phyloP scores from a whole-genome alignment of 805 yeast species.

The Candida coquimbonensis region DNA sequence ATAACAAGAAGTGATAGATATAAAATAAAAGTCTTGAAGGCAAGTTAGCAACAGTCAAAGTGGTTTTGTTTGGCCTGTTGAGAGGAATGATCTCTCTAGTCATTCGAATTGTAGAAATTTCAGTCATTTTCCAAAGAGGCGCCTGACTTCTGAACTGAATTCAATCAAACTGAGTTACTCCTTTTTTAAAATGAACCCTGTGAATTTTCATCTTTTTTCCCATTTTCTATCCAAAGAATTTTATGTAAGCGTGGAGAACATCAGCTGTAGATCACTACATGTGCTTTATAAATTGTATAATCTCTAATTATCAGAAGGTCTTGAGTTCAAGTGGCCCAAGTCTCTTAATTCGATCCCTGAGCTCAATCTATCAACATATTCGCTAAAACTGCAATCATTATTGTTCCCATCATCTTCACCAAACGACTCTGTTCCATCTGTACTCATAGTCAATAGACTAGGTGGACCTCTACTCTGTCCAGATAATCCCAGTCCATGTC shows the following conservation, averaged over 20 bases:
- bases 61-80: background rate
- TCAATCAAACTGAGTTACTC: background rate
- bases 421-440: conserved; percentile 10
- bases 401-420: background rate
- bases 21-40: conserved; percentile 12
- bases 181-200: no score
- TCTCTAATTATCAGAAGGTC: no score
- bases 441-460: conserved; percentile 15
- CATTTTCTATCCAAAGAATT: no score
- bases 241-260: no score
- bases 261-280: no score
- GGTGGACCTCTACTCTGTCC: conserved; percentile 23
- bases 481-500: conserved; percentile 17
- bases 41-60: background rate
- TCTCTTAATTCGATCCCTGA: conserved; percentile 5
- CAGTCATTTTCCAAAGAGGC: background rate
- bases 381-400: conserved; percentile 8
- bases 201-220: no score
- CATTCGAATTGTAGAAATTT: conserved; percentile 2
- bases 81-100: conserved; percentile 4
- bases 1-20: conserved; percentile 26
- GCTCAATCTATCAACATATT: conserved; percentile 18
- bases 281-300: no score
- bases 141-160: background rate
- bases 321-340: background rate